These are phyloP conservation scores for Hymenoscyphus fructigenus DNA, from an alignment of 2,329 filamentous ascomycete species.

Conservation along the genomic window DNA sequence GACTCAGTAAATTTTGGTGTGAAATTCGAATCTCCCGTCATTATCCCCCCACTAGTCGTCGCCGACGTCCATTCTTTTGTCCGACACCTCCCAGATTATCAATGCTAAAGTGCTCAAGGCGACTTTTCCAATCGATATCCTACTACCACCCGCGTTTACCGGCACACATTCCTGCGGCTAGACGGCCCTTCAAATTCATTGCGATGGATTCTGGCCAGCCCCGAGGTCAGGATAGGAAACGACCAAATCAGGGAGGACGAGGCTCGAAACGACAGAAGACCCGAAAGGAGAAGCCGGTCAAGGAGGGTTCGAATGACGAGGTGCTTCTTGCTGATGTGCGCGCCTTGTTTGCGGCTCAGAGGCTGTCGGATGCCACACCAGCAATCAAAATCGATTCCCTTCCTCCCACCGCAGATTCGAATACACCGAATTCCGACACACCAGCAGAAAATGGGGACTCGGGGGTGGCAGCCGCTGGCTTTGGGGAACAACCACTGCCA, in stretches of 20 bases:
- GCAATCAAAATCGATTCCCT: conserved; percentile 26
- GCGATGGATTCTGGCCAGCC: conserved; percentile 16
- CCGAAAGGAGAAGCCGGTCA: conserved; percentile 53
- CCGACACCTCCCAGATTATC: not conserved
- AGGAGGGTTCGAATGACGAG: conserved; percentile 64
- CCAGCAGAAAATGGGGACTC: conserved; percentile 1
- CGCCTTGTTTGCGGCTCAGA: conserved; percentile 45
- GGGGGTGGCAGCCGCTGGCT: not conserved
- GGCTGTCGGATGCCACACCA: conserved; percentile 34
- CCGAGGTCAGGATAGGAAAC: conserved; percentile 27
- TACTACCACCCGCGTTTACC: not conserved
- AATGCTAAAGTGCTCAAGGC: conserved; percentile 3
- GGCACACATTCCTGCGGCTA: not conserved
- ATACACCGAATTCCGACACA: conserved; percentile 12
- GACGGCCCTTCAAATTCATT: conserved; percentile 13
- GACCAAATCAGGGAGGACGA: conserved; percentile 33
- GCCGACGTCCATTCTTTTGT: not conserved
- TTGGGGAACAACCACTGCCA: conserved; percentile 46
- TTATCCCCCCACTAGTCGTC: not conserved
- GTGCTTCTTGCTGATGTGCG: conserved; percentile 65
- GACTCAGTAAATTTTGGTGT: not conserved
- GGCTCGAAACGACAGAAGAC: conserved; percentile 51
- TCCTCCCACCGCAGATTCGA: conserved; percentile 29
- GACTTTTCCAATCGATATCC: not conserved
- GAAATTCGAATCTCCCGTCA: not conserved